These are phyloP conservation scores for Salix arbutifolia DNA, from an alignment of 345 rosid species.

Conservation along the genomic window DNA sequence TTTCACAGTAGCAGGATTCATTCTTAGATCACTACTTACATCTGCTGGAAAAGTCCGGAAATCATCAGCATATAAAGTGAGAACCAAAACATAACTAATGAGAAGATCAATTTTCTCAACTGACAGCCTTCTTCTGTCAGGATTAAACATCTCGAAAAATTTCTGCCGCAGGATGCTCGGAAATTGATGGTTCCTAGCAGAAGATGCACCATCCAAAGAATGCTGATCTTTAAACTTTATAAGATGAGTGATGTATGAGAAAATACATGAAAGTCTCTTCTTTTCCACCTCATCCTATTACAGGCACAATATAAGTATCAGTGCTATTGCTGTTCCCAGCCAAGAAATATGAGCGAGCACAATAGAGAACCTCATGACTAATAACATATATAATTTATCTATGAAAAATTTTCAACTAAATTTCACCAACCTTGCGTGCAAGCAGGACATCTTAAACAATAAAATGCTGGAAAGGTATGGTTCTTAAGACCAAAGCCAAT, in stretches of 20 bases:
- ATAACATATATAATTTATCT: background rate
- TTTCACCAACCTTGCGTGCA: background rate
- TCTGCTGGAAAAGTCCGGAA: conserved; percentile 60
- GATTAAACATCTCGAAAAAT: conserved; percentile 44
- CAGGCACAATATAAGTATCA: conserved; percentile 1
- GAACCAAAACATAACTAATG: conserved; percentile 71
- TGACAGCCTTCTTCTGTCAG: conserved; percentile 39
- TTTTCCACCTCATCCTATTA: conserved; percentile 54
- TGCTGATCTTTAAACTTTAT: conserved; percentile 70
- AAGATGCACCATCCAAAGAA: conserved; percentile 43
- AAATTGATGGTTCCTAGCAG: conserved; percentile 55
- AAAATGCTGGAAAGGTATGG: background rate
- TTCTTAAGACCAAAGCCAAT: background rate
- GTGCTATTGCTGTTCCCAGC: background rate
- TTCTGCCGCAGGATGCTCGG: conserved; percentile 54
- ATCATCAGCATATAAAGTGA: conserved; percentile 63
- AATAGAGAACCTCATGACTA: background rate
- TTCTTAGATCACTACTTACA: conserved; percentile 69
- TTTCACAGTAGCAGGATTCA: conserved; percentile 40
- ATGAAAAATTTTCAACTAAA: background rate
- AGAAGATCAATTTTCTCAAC: conserved; percentile 57
- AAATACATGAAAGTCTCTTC: conserved; percentile 38
- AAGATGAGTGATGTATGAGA: conserved; percentile 64
- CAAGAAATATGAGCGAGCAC: background rate
- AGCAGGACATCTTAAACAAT: background rate